Base-by-base conservation (phyloP, 257 asterid species). In the Voacanga thouarsii region DNA sequence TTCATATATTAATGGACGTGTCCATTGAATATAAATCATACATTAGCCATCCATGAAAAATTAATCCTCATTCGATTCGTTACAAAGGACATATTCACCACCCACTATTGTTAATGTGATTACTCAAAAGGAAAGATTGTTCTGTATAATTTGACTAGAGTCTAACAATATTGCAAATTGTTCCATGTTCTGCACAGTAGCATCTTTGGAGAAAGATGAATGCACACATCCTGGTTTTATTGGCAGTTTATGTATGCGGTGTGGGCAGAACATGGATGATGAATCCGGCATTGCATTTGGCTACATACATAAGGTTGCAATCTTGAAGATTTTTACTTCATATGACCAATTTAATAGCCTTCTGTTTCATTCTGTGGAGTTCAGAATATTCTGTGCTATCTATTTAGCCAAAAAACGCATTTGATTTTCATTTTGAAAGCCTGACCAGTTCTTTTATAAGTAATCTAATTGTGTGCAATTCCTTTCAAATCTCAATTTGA, bases 181-280 rank as follows among this genome's bases (percentile, higher is more conserved):
- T 78, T 49, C 53, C 49, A n/a, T 68, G 11, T 67, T 60, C 26
- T 64, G 30, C 77, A 74, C 80, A 81, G 83, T 74, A 67, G 37
- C 78, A 76, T 84, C 80, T 71, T 26, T 37, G 37, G 75, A 72
- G 77, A 81, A 82, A 80, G 68, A 77, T 71, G 44, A 75, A 26
- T 92, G 98, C 78, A 61, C 84, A 44, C 99, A 95, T 88, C 99
- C 99, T 56, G 99, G 98, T 79, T 77, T 77, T 56, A 85, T 85
- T 74, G 95, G 91, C 56, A 98, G 99, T 82, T 89, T 95, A 94
- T 95, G 99, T 80, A 84, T 95, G 80, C 80, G 70, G 75, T 95
- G 99, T 84, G 99, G 98, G 66, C 80, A 81, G 81, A 85, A 75
- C 72, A 80, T 82, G 85, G 97, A 92, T 75, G 89, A 88, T 75